phyloP scores from a whole-genome alignment of 179 eudicot genomes.

The Beta lomatogona region DNA sequence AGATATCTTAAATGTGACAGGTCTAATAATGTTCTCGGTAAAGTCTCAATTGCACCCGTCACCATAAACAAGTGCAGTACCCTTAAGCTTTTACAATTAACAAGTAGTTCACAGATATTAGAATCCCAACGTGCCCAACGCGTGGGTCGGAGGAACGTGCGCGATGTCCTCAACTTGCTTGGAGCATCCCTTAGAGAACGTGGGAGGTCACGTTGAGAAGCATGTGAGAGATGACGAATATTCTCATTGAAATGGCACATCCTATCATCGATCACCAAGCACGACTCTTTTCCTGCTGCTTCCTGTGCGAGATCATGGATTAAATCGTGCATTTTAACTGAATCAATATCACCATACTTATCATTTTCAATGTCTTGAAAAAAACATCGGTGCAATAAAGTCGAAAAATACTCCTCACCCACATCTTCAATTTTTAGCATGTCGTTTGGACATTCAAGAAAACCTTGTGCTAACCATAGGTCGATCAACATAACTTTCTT shows the following conservation, averaged over 20 bases:
- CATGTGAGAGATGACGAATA: neutral
- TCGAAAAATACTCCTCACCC: slow-evolving; percentile 11
- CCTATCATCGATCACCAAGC: neutral
- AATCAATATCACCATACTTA: neutral
- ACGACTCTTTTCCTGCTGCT: slow-evolving; percentile 10
- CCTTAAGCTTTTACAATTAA: too few species aligned
- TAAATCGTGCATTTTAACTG: slow-evolving; percentile 18
- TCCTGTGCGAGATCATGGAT: slow-evolving; percentile 10
- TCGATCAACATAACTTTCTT: too few species aligned
- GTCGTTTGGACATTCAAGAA: neutral
- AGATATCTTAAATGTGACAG: slow-evolving; percentile 23
- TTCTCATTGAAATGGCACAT: neutral
- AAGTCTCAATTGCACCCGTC: too few species aligned
- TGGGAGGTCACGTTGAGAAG: neutral
- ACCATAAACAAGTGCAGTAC: too few species aligned
- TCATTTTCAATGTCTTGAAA: neutral
- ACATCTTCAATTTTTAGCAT: neutral
- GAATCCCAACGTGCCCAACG: too few species aligned
- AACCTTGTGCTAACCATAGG: neutral
- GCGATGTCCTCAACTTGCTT: slow-evolving; percentile 18
- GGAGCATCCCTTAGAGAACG: too few species aligned
- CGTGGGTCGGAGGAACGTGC: neutral
- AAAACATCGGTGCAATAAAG: neutral
- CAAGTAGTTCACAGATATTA: too few species aligned
- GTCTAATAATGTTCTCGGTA: neutral